phyloP scores from a whole-genome alignment of 352 stramenopile species.

The Globisporangium megalacanthum region DNA sequence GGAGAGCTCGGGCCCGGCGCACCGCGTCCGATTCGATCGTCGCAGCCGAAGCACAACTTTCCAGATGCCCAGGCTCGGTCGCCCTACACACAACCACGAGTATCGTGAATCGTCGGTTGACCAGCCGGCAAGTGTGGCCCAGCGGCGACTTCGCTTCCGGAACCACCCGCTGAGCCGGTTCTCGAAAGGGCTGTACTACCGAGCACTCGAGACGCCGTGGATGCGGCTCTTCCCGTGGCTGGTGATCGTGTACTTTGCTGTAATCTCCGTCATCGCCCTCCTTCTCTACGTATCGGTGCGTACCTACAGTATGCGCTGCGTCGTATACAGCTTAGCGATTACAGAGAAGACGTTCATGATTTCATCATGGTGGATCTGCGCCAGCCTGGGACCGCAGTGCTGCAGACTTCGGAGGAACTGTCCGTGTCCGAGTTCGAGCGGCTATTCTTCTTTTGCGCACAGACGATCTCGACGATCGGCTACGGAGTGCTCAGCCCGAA shows the following conservation, averaged over 20 bases:
- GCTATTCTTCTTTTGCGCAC: slow-evolving; percentile 55
- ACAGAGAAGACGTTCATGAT: too few relatives aligned
- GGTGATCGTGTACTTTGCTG: slow-evolving; percentile 29
- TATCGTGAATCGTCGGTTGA: slow-evolving; percentile 9
- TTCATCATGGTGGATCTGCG: not conserved
- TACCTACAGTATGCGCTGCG: not conserved
- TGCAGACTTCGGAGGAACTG: slow-evolving; percentile 8
- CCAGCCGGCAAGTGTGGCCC: slow-evolving; percentile 34
- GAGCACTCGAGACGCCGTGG: slow-evolving; percentile 42
- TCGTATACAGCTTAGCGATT: too few relatives aligned
- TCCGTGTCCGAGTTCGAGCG: slow-evolving; percentile 20
- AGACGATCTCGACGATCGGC: slow-evolving; percentile 58
- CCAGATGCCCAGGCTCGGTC: slow-evolving; percentile 10
- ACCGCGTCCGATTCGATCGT: slow-evolving; percentile 20
- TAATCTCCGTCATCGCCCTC: slow-evolving; percentile 31
- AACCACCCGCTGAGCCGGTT: slow-evolving; percentile 34
- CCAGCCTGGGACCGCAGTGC: slow-evolving; percentile 11
- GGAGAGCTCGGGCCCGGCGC: not conserved
- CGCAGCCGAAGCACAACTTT: slow-evolving; percentile 19
- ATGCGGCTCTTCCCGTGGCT: slow-evolving; percentile 29
- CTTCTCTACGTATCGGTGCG: slow-evolving; percentile 40
- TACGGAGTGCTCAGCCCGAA: slow-evolving; percentile 43
- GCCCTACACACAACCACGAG: slow-evolving; percentile 16
- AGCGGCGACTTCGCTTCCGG: slow-evolving; percentile 31
- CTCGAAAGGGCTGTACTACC: slow-evolving; percentile 48